These are phyloP conservation scores for Neurospora sp. DNA, from an alignment of 2,329 filamentous ascomycete genomes.

Conservation along the genomic window DNA sequence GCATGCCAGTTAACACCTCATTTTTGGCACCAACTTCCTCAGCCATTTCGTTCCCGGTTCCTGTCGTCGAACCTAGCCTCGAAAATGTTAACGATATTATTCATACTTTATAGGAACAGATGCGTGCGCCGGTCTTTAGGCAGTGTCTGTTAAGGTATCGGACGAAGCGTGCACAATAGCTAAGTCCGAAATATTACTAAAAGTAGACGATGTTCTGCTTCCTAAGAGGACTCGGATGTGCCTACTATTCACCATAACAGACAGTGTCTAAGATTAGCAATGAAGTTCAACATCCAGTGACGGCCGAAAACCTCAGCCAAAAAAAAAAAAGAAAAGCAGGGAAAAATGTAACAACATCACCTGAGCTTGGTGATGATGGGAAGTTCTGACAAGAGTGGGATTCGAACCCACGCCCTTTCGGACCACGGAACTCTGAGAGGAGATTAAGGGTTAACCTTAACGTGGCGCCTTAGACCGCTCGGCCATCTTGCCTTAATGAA, in stretches of 20 bases:
- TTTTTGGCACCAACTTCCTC: not conserved
- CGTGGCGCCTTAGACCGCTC: not conserved
- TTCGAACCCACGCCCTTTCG: not conserved
- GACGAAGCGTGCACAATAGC: too few species aligned
- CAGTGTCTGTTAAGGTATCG: too few species aligned
- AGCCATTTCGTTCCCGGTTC: not conserved
- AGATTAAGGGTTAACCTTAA: not conserved
- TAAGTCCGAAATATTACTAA: too few species aligned
- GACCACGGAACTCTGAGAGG: too few species aligned
- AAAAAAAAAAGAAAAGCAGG: not conserved
- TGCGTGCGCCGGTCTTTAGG: not conserved
- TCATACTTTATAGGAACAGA: not conserved
- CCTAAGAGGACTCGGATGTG: too few species aligned
- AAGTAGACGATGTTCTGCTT: too few species aligned
- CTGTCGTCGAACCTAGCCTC: not conserved
- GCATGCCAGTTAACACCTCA: not conserved
- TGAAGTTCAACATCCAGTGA: not conserved
- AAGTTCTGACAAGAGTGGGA: not conserved
- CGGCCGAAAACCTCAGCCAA: not conserved
- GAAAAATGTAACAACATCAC: not conserved
- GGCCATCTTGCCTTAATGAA: not conserved
- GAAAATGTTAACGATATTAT: not conserved
- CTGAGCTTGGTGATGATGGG: not conserved
- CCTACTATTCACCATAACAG: too few species aligned
- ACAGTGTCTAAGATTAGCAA: not conserved